Base-by-base conservation (phyloP, 208 protist genomes). In the Acanthamoeba divionensis region DNA sequence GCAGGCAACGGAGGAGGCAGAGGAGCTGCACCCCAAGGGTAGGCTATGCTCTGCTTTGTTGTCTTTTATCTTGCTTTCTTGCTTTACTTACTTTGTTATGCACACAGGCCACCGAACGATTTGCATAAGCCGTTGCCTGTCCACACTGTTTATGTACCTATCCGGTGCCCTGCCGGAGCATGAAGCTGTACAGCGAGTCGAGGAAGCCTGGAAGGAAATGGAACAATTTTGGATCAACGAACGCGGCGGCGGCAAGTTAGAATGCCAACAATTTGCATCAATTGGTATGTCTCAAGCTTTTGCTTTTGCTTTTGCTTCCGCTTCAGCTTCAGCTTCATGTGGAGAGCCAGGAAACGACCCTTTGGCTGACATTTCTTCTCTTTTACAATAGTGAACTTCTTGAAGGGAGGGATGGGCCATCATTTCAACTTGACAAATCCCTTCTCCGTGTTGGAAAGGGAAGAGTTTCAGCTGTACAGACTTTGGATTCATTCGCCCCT, bases 401-500 rank as follows among this genome's bases (percentile, higher is more conserved):
- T 69, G n/a, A n/a, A 31, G 13, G 36, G 62, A 15, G 62, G 62
- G 9, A 10, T 10, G n/a, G 9, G 62, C 26, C 26, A 69, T n/a
- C 26, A 69, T 31, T 69, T 69, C 62, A 69, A 69, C 36, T 10
- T 69, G 13, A 31, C 26, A 31, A 69, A 69, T 24, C 62, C 62
- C n/a, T 69, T 69, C n/a, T 9, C 62, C 62, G 36, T 69, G 13
- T 69, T 69, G 26, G 62, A 69, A 69, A n/a, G 62, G 13, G 62
- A 69, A 24, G 62, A 69, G 36, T 69, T 69, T 26, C 62, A 69
- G 36, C 62, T 69, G 62, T 69, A 69, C 62, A 69, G 62, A 69
- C n/a, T 69, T 13, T 69, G 62, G 62, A 69, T 69, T n/a, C 62
- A 69, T 69, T 69, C 62, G 62, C 62, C 62, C n/a, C n/a, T 69